Percentiles rank a stretch among this genome's conserved stretches.
Conservation (phyloP, 345 rosid species). For the Eucalyptus guilfoylei region DNA sequence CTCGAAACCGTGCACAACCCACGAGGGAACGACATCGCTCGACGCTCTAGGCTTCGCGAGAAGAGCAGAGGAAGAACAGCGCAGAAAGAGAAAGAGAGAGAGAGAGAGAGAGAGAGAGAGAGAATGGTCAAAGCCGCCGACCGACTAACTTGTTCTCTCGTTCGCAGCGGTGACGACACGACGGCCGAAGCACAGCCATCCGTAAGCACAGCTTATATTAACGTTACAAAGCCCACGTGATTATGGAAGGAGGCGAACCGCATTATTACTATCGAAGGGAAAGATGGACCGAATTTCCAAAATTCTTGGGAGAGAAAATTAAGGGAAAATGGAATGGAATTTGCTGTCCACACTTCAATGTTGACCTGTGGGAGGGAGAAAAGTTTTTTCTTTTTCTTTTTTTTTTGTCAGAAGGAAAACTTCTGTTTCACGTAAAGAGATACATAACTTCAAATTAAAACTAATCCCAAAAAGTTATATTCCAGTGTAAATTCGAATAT, state of each 20-base stretch:
- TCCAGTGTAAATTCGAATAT: no score
- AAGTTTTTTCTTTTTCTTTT: no score
- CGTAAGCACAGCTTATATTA: not conserved
- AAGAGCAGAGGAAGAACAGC: not conserved
- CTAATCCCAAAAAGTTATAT: no score
- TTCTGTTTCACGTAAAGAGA: no score
- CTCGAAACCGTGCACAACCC: not conserved
- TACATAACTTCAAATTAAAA: no score
- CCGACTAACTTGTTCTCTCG: not conserved
- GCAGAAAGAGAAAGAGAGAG: not conserved
- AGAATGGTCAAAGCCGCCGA: not conserved
- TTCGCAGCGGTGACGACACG: not conserved
- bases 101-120: not conserved
- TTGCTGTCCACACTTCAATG: not conserved
- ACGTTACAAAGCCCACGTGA: not conserved
- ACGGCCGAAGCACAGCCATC: not conserved
- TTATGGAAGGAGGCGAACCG: not conserved
- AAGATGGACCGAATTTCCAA: not conserved
- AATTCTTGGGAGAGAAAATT: not conserved
- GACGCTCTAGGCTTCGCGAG: not conserved
- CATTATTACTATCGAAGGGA: not conserved
- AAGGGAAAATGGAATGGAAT: not conserved
- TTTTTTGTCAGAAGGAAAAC: no score
- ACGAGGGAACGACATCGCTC: not conserved
- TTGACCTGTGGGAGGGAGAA: not conserved